A percentile compares a stretch with the other conserved stretches of the same genome.
Evolutionary conservation across 2,329 filamentous ascomycete species (phyloP).

Genomic region (Microsporum canis): DNA sequence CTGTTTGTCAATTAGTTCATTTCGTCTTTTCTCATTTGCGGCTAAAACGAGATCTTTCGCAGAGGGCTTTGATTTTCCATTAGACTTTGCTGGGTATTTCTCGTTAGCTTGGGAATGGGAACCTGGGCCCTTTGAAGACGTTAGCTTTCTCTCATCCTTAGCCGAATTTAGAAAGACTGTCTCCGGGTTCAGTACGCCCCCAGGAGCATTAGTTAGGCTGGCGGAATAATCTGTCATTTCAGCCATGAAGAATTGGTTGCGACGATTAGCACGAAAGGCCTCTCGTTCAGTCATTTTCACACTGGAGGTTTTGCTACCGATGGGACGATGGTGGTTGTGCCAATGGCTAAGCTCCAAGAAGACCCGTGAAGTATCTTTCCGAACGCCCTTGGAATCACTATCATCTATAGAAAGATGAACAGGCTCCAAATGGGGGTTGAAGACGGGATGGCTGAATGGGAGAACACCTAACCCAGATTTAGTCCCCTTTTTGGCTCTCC

Average conservation of each 20-base stretch:
- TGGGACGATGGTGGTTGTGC: slow-evolving; percentile 24
- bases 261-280: slow-evolving; percentile 33
- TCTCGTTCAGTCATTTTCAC: slow-evolving; percentile 19
- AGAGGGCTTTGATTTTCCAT: slow-evolving; percentile 8
- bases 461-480: slow-evolving; percentile 5
- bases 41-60: slow-evolving; percentile 11
- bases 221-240: slow-evolving; percentile 59
- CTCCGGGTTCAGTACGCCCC: slow-evolving; percentile 54
- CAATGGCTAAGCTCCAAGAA: slow-evolving; percentile 26
- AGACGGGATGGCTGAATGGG: slow-evolving; percentile 21
- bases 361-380: slow-evolving; percentile 12
- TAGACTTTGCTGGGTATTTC: slow-evolving; percentile 3
- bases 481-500: background rate
- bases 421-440: slow-evolving; percentile 20
- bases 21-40: slow-evolving; percentile 28
- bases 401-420: slow-evolving; percentile 17
- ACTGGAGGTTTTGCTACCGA: slow-evolving; percentile 12
- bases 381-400: slow-evolving; percentile 4
- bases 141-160: slow-evolving; percentile 12
- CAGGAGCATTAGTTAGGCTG: slow-evolving; percentile 54
- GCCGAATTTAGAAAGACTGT: slow-evolving; percentile 42
- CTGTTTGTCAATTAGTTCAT: slow-evolving; percentile 12
- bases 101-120: slow-evolving; percentile 12
- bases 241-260: slow-evolving; percentile 54
- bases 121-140: slow-evolving; percentile 9